phyloP scores from a whole-genome alignment of 768 basidiomycete genomes.

The Boletus huronensis region DNA sequence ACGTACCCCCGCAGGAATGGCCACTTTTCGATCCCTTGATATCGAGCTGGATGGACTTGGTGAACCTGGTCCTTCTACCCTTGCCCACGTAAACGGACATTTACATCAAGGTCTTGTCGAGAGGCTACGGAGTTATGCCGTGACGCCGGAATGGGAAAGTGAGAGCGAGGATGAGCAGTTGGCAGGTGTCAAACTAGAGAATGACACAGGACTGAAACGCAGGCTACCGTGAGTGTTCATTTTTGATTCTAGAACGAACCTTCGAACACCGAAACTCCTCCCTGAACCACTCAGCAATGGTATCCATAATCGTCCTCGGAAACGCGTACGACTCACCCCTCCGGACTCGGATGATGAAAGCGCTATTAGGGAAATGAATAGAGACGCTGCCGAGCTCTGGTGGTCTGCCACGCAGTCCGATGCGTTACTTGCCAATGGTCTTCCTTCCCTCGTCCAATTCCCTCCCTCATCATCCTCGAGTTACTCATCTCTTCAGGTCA shows the following conservation, averaged over 20 bases:
- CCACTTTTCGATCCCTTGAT: constrained; percentile 59
- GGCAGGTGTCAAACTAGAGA: constrained; percentile 28
- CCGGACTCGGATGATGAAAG: constrained; percentile 36
- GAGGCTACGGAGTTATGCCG: constrained; percentile 19
- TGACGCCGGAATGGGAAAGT: constrained; percentile 32
- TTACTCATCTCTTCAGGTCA: constrained; percentile 7
- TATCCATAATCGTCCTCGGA: constrained; percentile 47
- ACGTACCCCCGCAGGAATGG: constrained; percentile 76
- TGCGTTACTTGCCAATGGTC: constrained; percentile 56
- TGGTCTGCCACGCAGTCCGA: constrained; percentile 71
- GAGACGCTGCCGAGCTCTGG: constrained; percentile 58
- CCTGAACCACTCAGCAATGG: constrained; percentile 19
- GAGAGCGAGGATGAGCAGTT: constrained; percentile 35
- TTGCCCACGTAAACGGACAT: constrained; percentile 32
- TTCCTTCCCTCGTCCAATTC: constrained; percentile 48
- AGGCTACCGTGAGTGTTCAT: constrained; percentile 36
- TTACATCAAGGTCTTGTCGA: constrained; percentile 14
- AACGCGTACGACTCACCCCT: constrained; percentile 53
- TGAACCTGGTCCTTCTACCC: constrained; percentile 34
- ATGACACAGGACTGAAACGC: constrained; percentile 56
- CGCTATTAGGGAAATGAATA: constrained; percentile 31
- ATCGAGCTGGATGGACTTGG: constrained; percentile 41
- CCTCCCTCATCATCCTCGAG: constrained; percentile 19
- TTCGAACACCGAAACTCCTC: not conserved
- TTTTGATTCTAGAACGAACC: not conserved